These are phyloP conservation scores for Neurospora sp. DNA, from an alignment of 495 filamentous ascomycete species.

Conservation along the genomic window DNA sequence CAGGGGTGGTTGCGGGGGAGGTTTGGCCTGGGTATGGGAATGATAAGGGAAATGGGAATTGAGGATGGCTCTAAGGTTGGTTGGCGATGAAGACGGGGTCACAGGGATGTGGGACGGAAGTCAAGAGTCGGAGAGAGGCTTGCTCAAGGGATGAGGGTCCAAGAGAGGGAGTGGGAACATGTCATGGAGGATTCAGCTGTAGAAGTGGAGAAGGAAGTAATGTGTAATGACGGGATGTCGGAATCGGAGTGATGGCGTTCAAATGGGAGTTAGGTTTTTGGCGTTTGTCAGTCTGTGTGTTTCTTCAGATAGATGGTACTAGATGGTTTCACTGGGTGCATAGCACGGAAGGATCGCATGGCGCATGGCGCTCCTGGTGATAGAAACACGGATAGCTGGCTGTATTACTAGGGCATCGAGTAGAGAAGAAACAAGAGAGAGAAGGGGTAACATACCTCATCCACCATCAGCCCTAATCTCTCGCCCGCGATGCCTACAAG, in stretches of 20 bases:
- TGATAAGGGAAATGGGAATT: not conserved
- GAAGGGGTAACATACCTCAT: not conserved
- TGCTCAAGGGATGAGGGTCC: not conserved
- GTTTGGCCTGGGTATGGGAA: not conserved
- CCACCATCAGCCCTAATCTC: not conserved
- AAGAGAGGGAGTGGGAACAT: not conserved
- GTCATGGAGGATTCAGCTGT: not conserved
- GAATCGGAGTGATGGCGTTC: not conserved
- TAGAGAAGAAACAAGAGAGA: not conserved
- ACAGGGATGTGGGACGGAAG: not conserved
- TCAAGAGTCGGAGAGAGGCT: not conserved
- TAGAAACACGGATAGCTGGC: not conserved
- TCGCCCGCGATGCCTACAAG: not conserved
- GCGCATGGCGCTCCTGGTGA: not conserved
- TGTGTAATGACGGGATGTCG: not conserved
- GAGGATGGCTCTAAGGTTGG: not conserved
- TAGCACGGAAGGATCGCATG: not conserved
- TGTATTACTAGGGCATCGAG: not conserved
- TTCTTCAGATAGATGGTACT: not conserved
- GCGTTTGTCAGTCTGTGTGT: not conserved
- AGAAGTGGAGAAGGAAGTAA: not conserved
- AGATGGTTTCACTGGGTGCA: not conserved
- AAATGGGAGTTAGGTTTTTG: not conserved
- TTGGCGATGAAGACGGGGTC: too few species aligned
- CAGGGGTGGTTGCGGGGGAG: not conserved